Conservation (phyloP, 2,329 filamentous ascomycete genomes). For the Periconia sp. region DNA sequence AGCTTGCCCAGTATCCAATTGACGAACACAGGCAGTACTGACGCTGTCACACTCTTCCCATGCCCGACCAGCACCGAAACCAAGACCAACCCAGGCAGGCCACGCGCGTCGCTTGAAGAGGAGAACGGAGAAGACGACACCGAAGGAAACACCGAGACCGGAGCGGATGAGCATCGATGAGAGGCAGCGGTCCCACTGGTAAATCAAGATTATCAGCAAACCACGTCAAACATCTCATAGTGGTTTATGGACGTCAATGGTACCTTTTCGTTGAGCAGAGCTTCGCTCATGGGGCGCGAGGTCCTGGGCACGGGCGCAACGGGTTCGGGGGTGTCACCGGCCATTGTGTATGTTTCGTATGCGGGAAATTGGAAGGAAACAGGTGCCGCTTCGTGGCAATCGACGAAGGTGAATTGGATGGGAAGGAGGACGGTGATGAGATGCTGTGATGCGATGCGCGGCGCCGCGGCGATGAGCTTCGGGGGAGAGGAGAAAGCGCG, state of each 20-base stretch:
- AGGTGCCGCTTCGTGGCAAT: background rate
- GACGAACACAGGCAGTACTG: constrained; percentile 24
- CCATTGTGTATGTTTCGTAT: constrained; percentile 49
- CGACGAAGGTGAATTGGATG: background rate
- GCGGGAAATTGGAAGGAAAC: background rate
- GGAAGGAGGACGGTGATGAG: constrained; percentile 5
- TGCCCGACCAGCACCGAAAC: constrained; percentile 92
- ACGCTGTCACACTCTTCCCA: constrained; percentile 96
- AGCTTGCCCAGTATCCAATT: background rate
- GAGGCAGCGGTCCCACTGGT: constrained; percentile 97
- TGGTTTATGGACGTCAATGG: background rate
- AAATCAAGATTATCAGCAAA: background rate
- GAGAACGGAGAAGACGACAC: constrained; percentile 97
- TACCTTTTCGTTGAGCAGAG: constrained; percentile 99
- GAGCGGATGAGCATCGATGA: constrained; percentile 98
- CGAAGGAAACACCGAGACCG: constrained; percentile 91
- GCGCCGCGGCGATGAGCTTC: constrained; percentile 10
- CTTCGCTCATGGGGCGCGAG: constrained; percentile 87
- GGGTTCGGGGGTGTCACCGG: constrained; percentile 58
- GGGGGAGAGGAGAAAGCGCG: constrained; percentile 6
- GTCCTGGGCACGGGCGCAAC: constrained; percentile 68
- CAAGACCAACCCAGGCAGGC: constrained; percentile 92
- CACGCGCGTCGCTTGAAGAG: constrained; percentile 97
- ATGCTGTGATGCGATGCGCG: constrained; percentile 17
- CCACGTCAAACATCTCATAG: background rate